Evolutionary conservation across 1,139 yeast species (phyloP).

Genomic region (Geotrichum restrictum): DNA sequence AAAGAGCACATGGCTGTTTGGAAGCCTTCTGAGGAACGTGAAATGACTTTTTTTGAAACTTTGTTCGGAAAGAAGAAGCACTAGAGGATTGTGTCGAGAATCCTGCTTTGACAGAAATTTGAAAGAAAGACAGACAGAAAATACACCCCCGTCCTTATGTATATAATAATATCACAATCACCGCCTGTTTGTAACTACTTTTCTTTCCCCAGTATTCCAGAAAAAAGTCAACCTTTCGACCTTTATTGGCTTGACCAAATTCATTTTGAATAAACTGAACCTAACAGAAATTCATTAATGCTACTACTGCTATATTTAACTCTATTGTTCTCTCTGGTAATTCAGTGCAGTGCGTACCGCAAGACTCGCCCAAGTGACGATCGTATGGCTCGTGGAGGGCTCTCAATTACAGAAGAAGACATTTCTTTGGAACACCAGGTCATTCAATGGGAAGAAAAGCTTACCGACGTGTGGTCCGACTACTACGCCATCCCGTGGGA

Average conservation of each 20-base stretch:
- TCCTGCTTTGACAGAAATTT: not conserved
- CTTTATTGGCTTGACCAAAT: no score
- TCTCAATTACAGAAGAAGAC: conserved; percentile 10
- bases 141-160: conserved; percentile 2
- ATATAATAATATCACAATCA: conserved; percentile 16
- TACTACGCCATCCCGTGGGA: conserved; percentile 28
- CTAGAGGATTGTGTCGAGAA: not conserved
- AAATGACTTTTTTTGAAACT: conserved; percentile 8
- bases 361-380: not conserved
- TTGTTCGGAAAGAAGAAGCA: conserved; percentile 10
- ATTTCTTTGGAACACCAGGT: conserved; percentile 15
- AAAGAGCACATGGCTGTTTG: conserved; percentile 72
- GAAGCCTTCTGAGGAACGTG: conserved; percentile 55
- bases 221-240: no score
- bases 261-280: no score
- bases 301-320: no score
- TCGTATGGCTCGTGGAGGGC: not conserved
- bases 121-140: not conserved
- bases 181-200: conserved; percentile 3
- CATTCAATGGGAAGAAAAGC: conserved; percentile 13
- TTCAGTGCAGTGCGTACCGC: not conserved
- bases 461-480: conserved; percentile 23
- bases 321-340: not conserved
- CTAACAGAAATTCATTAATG: no score
- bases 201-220: conserved; percentile 4